These are phyloP conservation scores for Magnaporthales sp. DNA, from an alignment of 2,329 filamentous ascomycete species.

Conservation along the genomic window DNA sequence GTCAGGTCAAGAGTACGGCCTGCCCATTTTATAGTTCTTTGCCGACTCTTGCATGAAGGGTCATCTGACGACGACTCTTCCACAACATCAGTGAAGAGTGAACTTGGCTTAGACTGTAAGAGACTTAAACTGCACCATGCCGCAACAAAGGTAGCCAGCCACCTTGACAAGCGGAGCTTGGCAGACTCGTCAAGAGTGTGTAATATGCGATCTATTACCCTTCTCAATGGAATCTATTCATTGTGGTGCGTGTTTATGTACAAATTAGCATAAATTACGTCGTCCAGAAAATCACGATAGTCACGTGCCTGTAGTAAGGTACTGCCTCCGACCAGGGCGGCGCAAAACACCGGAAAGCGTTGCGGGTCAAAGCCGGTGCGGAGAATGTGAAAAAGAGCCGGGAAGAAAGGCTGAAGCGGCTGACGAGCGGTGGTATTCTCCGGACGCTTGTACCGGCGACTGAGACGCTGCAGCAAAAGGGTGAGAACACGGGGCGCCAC, in stretches of 20 bases:
- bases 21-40: constrained; percentile 30
- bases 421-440: constrained; percentile 17
- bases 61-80: constrained; percentile 13
- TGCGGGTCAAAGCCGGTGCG: constrained; percentile 42
- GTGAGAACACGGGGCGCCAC: constrained; percentile 48
- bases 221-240: constrained; percentile 22
- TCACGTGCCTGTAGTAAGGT: constrained; percentile 47
- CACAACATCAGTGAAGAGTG: constrained; percentile 28
- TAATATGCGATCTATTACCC: constrained; percentile 16
- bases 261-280: background rate
- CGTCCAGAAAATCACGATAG: constrained; percentile 11
- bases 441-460: constrained; percentile 27
- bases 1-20: constrained; percentile 76
- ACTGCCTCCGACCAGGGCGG: constrained; percentile 48
- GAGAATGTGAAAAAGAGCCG: constrained; percentile 32
- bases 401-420: constrained; percentile 20
- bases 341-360: constrained; percentile 56
- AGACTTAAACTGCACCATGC: constrained; percentile 49
- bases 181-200: constrained; percentile 14
- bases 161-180: constrained; percentile 34
- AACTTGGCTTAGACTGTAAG: constrained; percentile 45
- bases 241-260: background rate
- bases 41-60: constrained; percentile 15
- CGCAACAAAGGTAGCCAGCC: constrained; percentile 48
- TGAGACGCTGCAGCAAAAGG: constrained; percentile 41